Percentiles rank a stretch among this genome's conserved stretches.
phyloP scores from a whole-genome alignment of 768 basidiomycete genomes.

The Kwoniella botswanensis region DNA sequence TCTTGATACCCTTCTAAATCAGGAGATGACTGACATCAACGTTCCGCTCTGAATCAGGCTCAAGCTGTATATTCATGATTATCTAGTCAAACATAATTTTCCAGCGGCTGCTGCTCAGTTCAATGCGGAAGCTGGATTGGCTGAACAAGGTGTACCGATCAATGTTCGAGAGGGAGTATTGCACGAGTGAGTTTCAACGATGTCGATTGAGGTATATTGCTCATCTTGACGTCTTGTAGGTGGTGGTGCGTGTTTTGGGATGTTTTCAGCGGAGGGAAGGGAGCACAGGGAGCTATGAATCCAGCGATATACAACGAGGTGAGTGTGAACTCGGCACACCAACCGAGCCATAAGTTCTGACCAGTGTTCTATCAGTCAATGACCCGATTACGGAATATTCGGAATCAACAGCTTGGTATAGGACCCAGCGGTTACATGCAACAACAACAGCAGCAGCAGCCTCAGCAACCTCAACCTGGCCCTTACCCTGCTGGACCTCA shows the following conservation, averaged over 20 bases:
- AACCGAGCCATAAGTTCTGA: neutral
- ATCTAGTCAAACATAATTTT: constrained; percentile 57
- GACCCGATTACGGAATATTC: constrained; percentile 40
- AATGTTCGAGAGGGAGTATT: constrained; percentile 58
- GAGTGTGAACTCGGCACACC: constrained; percentile 13
- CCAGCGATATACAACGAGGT: constrained; percentile 53
- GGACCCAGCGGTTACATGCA: constrained; percentile 24
- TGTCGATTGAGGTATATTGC: neutral
- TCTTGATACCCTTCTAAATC: neutral
- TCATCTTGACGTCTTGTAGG: constrained; percentile 20
- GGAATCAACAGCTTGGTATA: constrained; percentile 31
- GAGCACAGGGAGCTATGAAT: constrained; percentile 40
- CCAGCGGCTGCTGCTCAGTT: constrained; percentile 52
- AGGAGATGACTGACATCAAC: neutral
- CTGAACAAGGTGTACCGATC: constrained; percentile 54
- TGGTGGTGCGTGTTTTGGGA: constrained; percentile 59
- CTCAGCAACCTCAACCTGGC: constrained; percentile 11
- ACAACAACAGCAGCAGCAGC: constrained; percentile 28
- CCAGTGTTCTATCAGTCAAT: constrained; percentile 39
- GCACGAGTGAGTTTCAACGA: constrained; percentile 53
- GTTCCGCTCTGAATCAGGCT: constrained; percentile 40
- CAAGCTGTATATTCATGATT: constrained; percentile 59
- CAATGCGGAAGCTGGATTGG: constrained; percentile 50
- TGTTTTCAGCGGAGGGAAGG: constrained; percentile 52
- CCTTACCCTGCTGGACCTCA: constrained; percentile 25